These are phyloP conservation scores for Tetragonia tetragonoides DNA, from an alignment of 148 eudicot genomes.

Conservation along the genomic window DNA sequence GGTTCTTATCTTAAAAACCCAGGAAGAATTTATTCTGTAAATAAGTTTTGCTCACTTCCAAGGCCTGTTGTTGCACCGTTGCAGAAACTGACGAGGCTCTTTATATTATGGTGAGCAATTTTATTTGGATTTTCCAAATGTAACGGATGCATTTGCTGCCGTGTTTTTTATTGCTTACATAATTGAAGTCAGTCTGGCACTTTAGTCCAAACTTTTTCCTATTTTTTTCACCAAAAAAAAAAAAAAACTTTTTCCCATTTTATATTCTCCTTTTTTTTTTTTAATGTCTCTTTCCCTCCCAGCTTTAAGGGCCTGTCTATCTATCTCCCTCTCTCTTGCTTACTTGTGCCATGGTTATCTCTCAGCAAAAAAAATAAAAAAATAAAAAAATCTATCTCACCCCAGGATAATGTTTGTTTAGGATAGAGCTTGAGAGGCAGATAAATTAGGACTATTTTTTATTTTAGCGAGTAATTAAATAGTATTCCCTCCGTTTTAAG, in stretches of 20 bases:
- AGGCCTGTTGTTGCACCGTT: not conserved
- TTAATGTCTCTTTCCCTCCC: constrained; percentile 20
- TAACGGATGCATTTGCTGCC: constrained; percentile 27
- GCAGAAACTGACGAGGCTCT: too few species aligned
- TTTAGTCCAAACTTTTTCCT: constrained; percentile 14
- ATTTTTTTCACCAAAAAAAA: too few species aligned
- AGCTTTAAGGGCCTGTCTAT: constrained; percentile 16
- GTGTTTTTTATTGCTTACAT: not conserved
- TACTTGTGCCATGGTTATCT: not conserved
- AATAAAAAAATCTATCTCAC: too few species aligned
- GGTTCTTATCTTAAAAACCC: constrained; percentile 29
- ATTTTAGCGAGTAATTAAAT: not conserved
- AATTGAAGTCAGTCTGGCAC: constrained; percentile 26
- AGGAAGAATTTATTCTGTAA: constrained; percentile 8
- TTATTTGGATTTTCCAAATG: constrained; percentile 25
- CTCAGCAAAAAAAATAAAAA: too few species aligned
- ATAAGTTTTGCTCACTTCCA: not conserved
- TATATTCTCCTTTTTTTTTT: constrained; percentile 11
- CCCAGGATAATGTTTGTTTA: constrained; percentile 11
- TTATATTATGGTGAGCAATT: too few species aligned
- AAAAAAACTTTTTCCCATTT: not conserved
- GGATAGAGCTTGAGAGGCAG: constrained; percentile 28
- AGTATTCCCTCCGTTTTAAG: too few species aligned
- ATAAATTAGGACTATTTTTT: not conserved
- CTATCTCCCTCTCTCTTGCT: not conserved